These are phyloP conservation scores for Aspergillus sclerotioniger DNA, from an alignment of 495 filamentous ascomycete species.

Conservation along the genomic window DNA sequence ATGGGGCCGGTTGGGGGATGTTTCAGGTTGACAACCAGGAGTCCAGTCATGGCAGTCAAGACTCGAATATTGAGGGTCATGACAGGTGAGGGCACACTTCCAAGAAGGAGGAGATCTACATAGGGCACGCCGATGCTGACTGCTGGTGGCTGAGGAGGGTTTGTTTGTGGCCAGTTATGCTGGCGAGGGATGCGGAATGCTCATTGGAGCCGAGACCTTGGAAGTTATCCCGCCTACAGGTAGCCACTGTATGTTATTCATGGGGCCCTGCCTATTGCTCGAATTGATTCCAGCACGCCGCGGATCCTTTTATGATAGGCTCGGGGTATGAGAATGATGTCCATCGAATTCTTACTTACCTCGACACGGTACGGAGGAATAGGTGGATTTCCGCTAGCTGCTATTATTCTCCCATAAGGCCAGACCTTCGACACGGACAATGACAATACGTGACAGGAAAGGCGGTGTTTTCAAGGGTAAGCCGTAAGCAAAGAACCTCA, in stretches of 20 bases:
- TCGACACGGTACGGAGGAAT: too few relatives aligned
- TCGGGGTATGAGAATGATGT: background rate
- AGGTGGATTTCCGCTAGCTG: too few relatives aligned
- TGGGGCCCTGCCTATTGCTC: background rate
- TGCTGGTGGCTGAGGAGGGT: background rate
- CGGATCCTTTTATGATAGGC: background rate
- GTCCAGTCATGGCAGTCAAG: background rate
- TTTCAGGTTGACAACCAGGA: background rate
- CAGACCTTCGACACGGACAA: too few relatives aligned
- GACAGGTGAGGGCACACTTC: too few relatives aligned
- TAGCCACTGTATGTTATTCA: background rate
- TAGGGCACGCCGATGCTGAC: background rate
- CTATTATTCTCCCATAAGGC: too few relatives aligned
- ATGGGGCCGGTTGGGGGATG: background rate
- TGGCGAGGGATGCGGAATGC: slow-evolving; percentile 25
- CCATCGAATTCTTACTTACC: background rate
- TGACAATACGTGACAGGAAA: slow-evolving; percentile 2
- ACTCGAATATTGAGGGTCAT: too few relatives aligned
- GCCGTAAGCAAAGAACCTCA: background rate
- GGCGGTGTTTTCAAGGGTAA: background rate
- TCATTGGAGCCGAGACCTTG: background rate
- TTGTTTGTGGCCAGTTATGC: slow-evolving; percentile 14
- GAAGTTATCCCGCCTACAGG: background rate
- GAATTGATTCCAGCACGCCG: background rate
- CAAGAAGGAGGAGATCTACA: background rate